Evolutionary conservation across 148 eudicot genomes (phyloP).

Genomic region (Dysphania ambrosioides): DNA sequence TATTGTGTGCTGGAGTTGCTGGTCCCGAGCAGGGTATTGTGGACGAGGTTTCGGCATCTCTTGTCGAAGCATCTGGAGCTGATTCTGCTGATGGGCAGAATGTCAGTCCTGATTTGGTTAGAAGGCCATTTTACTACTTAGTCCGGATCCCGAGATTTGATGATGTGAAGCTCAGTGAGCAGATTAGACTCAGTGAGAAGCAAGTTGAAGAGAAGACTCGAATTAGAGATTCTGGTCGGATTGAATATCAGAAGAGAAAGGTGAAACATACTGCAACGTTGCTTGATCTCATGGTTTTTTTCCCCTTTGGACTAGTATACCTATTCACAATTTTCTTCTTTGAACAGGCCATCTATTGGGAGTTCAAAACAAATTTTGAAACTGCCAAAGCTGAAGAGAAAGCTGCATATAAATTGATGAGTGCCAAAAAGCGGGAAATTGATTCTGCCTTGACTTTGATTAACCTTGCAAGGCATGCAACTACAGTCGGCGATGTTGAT

Average conservation of each 20-base stretch:
- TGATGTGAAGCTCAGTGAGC: slow-evolving; percentile 58
- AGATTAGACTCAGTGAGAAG: slow-evolving; percentile 45
- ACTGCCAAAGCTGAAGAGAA: slow-evolving; percentile 56
- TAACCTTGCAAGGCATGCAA: slow-evolving; percentile 67
- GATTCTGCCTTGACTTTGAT: slow-evolving; percentile 59
- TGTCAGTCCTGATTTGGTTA: slow-evolving; percentile 30
- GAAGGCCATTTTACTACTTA: slow-evolving; percentile 68
- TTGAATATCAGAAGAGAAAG: slow-evolving; percentile 41
- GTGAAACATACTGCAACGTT: slow-evolving; percentile 35
- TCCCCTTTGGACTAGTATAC: not conserved
- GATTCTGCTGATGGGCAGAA: slow-evolving; percentile 37
- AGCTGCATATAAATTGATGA: slow-evolving; percentile 49
- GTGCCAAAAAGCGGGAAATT: slow-evolving; percentile 61
- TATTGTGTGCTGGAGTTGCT: slow-evolving; percentile 29
- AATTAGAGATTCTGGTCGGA: slow-evolving; percentile 54
- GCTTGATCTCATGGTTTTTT: not conserved
- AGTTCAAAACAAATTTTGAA: slow-evolving; percentile 33
- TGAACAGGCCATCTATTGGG: slow-evolving; percentile 48
- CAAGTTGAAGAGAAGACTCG: slow-evolving; percentile 58
- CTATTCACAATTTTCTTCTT: slow-evolving; percentile 22
- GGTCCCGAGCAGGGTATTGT: slow-evolving; percentile 20
- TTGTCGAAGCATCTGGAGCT: slow-evolving; percentile 32
- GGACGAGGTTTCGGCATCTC: slow-evolving; percentile 33
- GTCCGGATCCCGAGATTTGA: slow-evolving; percentile 69
- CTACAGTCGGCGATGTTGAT: slow-evolving; percentile 68